A percentile compares a stretch with the other conserved stretches of the same genome.
These are phyloP conservation scores for Eimeria mitis DNA, from an alignment of 169 alveolate species.

Conservation along the genomic window DNA sequence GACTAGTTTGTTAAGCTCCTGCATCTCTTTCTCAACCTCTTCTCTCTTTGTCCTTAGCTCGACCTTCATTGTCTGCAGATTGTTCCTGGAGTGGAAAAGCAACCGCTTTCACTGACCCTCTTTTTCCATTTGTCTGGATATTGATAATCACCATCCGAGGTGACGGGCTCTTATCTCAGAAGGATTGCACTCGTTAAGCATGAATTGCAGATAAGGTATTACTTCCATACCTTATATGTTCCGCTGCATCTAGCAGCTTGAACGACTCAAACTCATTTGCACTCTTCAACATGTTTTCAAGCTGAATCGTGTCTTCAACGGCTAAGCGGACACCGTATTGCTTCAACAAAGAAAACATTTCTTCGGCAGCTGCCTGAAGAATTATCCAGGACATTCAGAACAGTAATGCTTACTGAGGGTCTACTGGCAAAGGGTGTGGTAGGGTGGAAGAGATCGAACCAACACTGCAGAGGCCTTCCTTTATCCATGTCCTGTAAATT, in stretches of 20 bases:
- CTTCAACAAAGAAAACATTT: constrained; percentile 76
- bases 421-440: background rate
- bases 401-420: background rate
- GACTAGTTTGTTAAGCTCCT: constrained; percentile 52
- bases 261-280: constrained; percentile 70
- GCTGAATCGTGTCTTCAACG: constrained; percentile 81
- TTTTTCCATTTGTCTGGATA: background rate
- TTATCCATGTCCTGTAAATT: background rate
- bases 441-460: background rate
- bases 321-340: constrained; percentile 79
- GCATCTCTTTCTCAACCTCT: constrained; percentile 70
- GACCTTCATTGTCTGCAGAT: constrained; percentile 65
- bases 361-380: constrained; percentile 78
- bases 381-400: background rate
- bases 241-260: constrained; percentile 80
- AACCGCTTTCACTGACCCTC: background rate
- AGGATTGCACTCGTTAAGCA: background rate
- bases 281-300: constrained; percentile 66
- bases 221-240: constrained; percentile 63
- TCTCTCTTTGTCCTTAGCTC: constrained; percentile 62
- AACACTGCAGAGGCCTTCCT: background rate
- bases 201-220: too few relatives aligned
- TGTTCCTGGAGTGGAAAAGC: constrained; percentile 5
- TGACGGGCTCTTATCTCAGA: background rate
- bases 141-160: background rate